phyloP scores from a whole-genome alignment of 2,329 filamentous ascomycete genomes.

The Conoideocrella luteorostrata region DNA sequence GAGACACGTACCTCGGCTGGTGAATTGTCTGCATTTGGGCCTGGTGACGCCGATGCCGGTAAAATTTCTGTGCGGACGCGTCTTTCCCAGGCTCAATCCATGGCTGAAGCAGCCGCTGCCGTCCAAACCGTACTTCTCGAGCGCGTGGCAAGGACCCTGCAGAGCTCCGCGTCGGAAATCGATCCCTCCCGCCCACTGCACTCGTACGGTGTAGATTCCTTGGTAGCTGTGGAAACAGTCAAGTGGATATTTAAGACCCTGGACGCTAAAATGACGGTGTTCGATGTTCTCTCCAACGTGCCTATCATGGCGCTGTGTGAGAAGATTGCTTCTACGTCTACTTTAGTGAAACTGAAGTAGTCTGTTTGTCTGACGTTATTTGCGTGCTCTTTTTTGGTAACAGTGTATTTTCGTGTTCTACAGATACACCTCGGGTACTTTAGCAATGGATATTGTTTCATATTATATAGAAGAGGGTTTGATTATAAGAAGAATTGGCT shows the following conservation, averaged over 20 bases:
- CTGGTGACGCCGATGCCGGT: background rate
- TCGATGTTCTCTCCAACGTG: background rate
- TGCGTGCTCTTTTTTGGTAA: too few species aligned
- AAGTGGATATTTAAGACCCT: slow-evolving; percentile 38
- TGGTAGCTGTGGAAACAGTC: slow-evolving; percentile 37
- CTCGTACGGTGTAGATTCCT: slow-evolving; percentile 32
- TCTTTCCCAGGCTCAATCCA: slow-evolving; percentile 1
- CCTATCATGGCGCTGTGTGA: background rate
- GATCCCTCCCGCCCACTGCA: slow-evolving; percentile 14
- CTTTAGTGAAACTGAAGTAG: background rate
- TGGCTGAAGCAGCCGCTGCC: background rate
- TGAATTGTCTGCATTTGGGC: background rate
- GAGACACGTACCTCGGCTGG: background rate
- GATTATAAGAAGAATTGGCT: too few species aligned
- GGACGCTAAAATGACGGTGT: background rate
- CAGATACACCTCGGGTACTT: too few species aligned
- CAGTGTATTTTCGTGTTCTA: too few species aligned
- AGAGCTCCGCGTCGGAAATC: background rate
- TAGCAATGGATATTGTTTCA: too few species aligned
- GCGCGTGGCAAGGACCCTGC: background rate
- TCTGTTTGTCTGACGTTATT: too few species aligned
- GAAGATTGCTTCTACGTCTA: background rate
- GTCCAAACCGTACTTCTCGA: background rate
- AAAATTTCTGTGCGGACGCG: background rate
- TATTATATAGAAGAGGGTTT: too few species aligned